These are phyloP conservation scores for Bisporella sp. DNA, from an alignment of 2,329 filamentous ascomycete species.

Conservation along the genomic window DNA sequence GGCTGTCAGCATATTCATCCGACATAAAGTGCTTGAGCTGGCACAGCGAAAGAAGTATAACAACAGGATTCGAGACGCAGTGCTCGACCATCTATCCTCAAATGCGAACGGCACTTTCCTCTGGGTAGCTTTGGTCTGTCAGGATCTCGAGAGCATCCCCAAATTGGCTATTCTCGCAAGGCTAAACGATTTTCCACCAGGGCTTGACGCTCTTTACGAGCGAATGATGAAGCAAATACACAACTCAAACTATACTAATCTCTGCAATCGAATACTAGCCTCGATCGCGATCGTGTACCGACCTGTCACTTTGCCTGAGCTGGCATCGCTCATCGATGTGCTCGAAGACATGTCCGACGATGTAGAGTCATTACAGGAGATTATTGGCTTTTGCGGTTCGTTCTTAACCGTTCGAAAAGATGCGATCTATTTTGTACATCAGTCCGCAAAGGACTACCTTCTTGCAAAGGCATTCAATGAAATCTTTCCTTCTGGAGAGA, in stretches of 20 bases:
- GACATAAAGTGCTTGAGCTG: slow-evolving; percentile 9
- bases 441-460: slow-evolving; percentile 8
- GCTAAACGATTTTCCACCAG: slow-evolving; percentile 1
- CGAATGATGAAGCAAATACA: slow-evolving; percentile 3
- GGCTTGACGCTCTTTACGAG: slow-evolving; percentile 4
- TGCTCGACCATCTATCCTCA: slow-evolving; percentile 22
- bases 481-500: slow-evolving; percentile 25
- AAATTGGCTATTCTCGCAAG: neutral
- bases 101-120: neutral
- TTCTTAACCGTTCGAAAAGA: slow-evolving; percentile 5
- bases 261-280: slow-evolving; percentile 3
- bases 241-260: slow-evolving; percentile 1
- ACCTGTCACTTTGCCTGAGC: slow-evolving; percentile 2
- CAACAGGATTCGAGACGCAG: slow-evolving; percentile 25
- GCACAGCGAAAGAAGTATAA: neutral
- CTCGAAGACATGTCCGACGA: neutral
- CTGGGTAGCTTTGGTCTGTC: neutral
- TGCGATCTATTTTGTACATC: slow-evolving; percentile 5
- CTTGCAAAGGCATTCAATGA: slow-evolving; percentile 7
- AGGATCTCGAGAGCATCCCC: neutral
- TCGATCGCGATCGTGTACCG: slow-evolving; percentile 1
- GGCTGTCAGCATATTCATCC: slow-evolving; percentile 25
- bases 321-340: slow-evolving; percentile 1
- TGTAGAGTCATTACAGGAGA: neutral
- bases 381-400: slow-evolving; percentile 4